A percentile compares a stretch with the other conserved stretches of the same genome.
Evolutionary conservation across 139 green algal genomes (phyloP).

Genomic region (Chlamydomonas sphaeroides): DNA sequence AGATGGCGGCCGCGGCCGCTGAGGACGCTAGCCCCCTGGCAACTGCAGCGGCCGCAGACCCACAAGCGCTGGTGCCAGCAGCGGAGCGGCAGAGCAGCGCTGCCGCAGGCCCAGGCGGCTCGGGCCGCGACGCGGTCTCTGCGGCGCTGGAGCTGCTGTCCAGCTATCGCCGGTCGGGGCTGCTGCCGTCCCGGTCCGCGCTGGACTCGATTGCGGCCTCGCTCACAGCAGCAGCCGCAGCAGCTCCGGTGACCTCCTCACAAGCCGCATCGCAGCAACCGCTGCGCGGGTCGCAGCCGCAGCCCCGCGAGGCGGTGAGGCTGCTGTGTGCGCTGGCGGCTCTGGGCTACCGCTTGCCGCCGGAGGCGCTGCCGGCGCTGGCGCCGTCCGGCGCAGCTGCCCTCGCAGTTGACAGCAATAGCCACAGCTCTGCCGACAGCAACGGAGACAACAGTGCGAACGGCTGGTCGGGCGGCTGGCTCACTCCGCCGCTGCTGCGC

Average conservation of each 20-base stretch:
- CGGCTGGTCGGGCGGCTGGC: no score
- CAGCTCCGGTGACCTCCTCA: no score
- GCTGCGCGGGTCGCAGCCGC: neutral
- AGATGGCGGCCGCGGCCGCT: neutral
- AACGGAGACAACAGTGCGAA: no score
- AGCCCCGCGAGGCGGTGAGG: neutral
- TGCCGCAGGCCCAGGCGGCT: no score
- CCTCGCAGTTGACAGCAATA: neutral
- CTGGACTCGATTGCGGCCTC: neutral
- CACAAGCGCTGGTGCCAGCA: no score
- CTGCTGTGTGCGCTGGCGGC: neutral
- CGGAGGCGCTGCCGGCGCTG: neutral
- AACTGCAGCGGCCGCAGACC: neutral
- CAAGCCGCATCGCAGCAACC: neutral
- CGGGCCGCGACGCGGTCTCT: neutral
- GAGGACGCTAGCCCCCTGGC: neutral
- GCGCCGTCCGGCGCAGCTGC: neutral
- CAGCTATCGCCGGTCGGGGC: neutral
- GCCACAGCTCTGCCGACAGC: neutral
- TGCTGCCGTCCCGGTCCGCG: neutral
- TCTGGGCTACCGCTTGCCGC: slow-evolving; percentile 4
- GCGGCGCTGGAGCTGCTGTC: neutral
- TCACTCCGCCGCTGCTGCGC: neutral
- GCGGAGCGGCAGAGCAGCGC: no score
- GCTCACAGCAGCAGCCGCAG: neutral